These are phyloP conservation scores for Phaeosphaeriaceae sp. DNA, from an alignment of 2,329 filamentous ascomycete genomes.

Conservation along the genomic window DNA sequence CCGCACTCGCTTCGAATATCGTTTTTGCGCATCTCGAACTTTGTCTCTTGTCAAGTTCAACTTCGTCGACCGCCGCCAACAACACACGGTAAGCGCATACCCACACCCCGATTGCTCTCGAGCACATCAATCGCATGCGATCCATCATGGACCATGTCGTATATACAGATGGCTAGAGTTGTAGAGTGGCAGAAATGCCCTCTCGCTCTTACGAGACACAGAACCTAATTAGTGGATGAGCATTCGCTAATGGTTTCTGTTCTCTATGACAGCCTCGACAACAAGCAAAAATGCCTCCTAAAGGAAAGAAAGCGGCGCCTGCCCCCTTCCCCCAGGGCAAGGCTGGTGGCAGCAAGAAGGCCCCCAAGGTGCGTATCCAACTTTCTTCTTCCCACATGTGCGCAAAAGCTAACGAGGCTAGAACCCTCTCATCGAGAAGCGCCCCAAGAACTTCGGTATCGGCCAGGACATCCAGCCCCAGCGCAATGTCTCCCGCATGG, in stretches of 20 bases:
- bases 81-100: slow-evolving; percentile 49
- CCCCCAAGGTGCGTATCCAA: slow-evolving; percentile 80
- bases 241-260: slow-evolving; percentile 95
- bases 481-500: slow-evolving; percentile 78
- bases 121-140: slow-evolving; percentile 43
- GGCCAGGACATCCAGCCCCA: slow-evolving; percentile 89
- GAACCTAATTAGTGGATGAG: slow-evolving; percentile 73
- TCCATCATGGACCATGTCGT: slow-evolving; percentile 39
- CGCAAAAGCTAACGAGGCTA: slow-evolving; percentile 52
- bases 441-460: slow-evolving; percentile 96
- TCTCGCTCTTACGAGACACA: slow-evolving; percentile 50
- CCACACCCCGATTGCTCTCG: slow-evolving; percentile 37
- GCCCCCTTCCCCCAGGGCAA: slow-evolving; percentile 75
- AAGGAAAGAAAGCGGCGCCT: slow-evolving; percentile 98
- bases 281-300: slow-evolving; percentile 61
- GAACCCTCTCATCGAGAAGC: slow-evolving; percentile 99
- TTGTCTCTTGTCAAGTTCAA: slow-evolving; percentile 33
- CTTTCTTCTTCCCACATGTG: slow-evolving; percentile 2
- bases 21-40: slow-evolving; percentile 17
- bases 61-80: slow-evolving; percentile 45
- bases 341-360: slow-evolving; percentile 87
- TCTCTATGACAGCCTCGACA: slow-evolving; percentile 99
- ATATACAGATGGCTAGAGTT: slow-evolving; percentile 49
- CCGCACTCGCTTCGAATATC: slow-evolving; percentile 26
- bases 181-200: slow-evolving; percentile 46